Conservation (phyloP, 2,329 filamentous ascomycete species). For the Botryotinia narcissicola region DNA sequence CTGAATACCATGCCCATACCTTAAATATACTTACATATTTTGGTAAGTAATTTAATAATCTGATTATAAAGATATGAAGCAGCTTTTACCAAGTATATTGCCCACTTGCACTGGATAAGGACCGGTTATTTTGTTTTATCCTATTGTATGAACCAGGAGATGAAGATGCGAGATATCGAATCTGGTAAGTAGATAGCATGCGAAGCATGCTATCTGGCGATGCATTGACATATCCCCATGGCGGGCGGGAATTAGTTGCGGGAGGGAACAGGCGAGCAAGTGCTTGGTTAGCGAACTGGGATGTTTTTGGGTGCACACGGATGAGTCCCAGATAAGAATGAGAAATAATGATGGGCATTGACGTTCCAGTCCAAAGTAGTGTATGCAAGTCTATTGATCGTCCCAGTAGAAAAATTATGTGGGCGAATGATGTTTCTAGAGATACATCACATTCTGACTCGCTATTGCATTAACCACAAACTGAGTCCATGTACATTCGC, state of each 20-base stretch:
- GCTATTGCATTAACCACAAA: neutral
- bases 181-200: neutral
- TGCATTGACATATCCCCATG: neutral
- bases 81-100: neutral
- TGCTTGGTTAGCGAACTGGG: constrained; percentile 3
- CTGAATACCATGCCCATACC: neutral
- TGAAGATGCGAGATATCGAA: neutral
- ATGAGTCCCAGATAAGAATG: neutral
- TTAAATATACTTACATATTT: constrained; percentile 11
- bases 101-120: neutral
- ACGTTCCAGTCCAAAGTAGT: neutral
- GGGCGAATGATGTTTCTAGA: neutral
- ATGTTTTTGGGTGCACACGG: neutral
- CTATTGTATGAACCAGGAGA: neutral
- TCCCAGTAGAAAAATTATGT: neutral
- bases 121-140: neutral
- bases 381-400: neutral
- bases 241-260: constrained; percentile 2
- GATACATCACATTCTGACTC: neutral
- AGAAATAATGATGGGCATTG: neutral
- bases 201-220: neutral
- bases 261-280: constrained; percentile 17
- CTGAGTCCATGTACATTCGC: neutral
- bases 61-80: constrained; percentile 1
- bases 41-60: constrained; percentile 18